These are phyloP conservation scores for Thermothelomyces thermophilus DNA, from an alignment of 2,329 filamentous ascomycete genomes.

Conservation along the genomic window DNA sequence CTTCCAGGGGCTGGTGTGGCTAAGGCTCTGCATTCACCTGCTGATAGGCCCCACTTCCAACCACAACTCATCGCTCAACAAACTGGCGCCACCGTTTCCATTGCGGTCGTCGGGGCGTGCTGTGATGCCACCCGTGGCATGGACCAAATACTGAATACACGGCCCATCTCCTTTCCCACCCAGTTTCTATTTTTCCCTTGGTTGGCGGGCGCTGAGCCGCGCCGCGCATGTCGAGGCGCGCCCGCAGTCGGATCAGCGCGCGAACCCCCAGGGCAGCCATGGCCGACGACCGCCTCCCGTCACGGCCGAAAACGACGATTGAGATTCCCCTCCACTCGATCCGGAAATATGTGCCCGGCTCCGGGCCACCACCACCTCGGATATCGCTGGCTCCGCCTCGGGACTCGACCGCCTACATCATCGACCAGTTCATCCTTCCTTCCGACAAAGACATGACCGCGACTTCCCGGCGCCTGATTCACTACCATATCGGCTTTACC, in stretches of 20 bases:
- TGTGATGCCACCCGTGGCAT: not conserved
- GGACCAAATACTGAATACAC: not conserved
- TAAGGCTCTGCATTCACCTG: too few relatives aligned
- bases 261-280: constrained; percentile 2
- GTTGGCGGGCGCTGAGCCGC: not conserved
- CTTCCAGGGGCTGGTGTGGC: too few relatives aligned
- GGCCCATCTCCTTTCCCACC: not conserved
- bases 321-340: constrained; percentile 18
- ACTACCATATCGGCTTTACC: constrained; percentile 50
- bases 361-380: constrained; percentile 42
- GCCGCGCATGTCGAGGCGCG: constrained; percentile 5
- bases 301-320: constrained; percentile 15
- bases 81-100: not conserved
- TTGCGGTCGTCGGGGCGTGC: not conserved
- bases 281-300: constrained; percentile 1
- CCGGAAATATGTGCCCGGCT: constrained; percentile 29
- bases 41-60: not conserved
- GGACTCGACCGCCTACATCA: constrained; percentile 52
- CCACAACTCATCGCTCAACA: not conserved
- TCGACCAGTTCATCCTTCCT: constrained; percentile 45
- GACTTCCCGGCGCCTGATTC: constrained; percentile 36
- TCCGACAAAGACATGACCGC: constrained; percentile 26
- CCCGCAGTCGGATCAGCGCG: not conserved
- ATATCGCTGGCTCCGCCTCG: constrained; percentile 42
- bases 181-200: not conserved